Evolutionary conservation across 495 filamentous ascomycete species (phyloP), one percentile per base, ranked within the genome.

Genomic region (Chaetomium tenue): DNA sequence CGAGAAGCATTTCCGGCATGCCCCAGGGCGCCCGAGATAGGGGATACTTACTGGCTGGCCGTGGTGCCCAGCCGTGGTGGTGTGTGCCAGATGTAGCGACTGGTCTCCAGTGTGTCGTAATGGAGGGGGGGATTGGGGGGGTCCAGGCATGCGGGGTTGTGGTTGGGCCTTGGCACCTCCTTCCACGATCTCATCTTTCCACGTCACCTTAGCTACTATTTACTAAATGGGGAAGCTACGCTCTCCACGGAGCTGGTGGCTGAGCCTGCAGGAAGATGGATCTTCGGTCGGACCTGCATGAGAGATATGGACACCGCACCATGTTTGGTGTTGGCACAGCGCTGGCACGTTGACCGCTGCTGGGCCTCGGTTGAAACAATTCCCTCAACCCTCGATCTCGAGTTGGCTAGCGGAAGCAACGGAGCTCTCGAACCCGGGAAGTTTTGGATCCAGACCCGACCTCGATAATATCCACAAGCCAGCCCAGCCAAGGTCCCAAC

Each of bases 121-220:
- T 51, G 46, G 58, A 51, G 58, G 47, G 46, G 28, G 6, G 28
- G 3, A 30, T 30, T 30, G 28, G 33, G 33, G 8, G 33, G 33
- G 33, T 37, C 5, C 33, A 37, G 13, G 20, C 20, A 23, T 60
- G 58, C 58, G 58, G 58, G 58, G 58, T 60, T 18, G 7, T 12
- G 20, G 13, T 23, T 39, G 58, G 58, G 58, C 23, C 44, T 48
- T 60, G 42, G 58, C 42, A 23, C 44, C 58, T 20, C 0, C 26
- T 16, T 16, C 25, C 33, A 22, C 20, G 33, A 37, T 37, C 33
- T 12, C 33, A 12, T 37, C 33, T 12, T 12, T 37, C 57, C 57
- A 60, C 25, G 42, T 48, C 15, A 30, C 33, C 11, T 37, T 12
- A 50, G 26, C 57, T 50, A 22, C 25, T 25, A 30, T 30, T 30